phyloP scores from a whole-genome alignment of 108 stramenopile species.

The Cyclotella baltica region DNA sequence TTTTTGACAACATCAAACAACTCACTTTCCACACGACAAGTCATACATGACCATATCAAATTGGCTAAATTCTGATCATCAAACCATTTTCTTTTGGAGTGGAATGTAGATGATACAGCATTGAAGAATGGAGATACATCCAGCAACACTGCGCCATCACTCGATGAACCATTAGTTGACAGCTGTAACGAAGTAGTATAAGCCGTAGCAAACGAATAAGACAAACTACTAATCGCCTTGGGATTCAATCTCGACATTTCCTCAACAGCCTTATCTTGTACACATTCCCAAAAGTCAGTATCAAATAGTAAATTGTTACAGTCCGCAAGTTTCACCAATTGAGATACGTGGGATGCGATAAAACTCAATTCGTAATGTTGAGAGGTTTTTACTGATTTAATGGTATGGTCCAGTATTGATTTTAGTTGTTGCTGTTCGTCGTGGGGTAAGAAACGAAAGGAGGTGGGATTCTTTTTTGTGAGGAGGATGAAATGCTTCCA shows the following conservation, averaged over 20 bases:
- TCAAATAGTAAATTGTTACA: background rate
- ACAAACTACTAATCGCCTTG: slow-evolving; percentile 28
- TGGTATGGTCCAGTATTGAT: background rate
- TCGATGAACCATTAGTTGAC: background rate
- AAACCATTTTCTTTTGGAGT: slow-evolving; percentile 3
- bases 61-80: slow-evolving; percentile 34
- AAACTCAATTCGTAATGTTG: slow-evolving; percentile 3
- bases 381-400: background rate
- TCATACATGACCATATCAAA: slow-evolving; percentile 47
- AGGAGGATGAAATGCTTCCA: background rate
- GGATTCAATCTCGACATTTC: slow-evolving; percentile 11
- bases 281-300: background rate
- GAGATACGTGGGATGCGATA: background rate
- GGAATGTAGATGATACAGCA: slow-evolving; percentile 10
- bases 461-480: background rate
- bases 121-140: slow-evolving; percentile 33
- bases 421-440: background rate
- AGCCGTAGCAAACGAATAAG: slow-evolving; percentile 41
- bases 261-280: background rate
- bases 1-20: slow-evolving; percentile 25
- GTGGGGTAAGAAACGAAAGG: background rate
- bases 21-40: slow-evolving; percentile 10
- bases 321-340: background rate
- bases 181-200: background rate
- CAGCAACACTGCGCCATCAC: background rate